These are phyloP conservation scores for Labyrinthula sp. DNA, from an alignment of 352 stramenopile species.

Conservation along the genomic window DNA sequence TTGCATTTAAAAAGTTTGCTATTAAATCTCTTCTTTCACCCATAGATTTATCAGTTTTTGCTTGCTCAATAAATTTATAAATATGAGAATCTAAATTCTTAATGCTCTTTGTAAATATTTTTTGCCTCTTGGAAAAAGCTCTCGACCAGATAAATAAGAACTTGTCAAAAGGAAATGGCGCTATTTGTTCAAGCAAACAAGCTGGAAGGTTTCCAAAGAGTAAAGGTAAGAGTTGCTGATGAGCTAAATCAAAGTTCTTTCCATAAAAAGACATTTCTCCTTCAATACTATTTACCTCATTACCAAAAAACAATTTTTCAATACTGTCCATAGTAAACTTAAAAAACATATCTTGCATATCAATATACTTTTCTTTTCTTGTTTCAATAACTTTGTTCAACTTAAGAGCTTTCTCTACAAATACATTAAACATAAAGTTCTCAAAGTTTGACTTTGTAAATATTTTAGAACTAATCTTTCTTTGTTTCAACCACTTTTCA, in stretches of 20 bases:
- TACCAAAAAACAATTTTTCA: slow-evolving; percentile 24
- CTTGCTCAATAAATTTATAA: slow-evolving; percentile 26
- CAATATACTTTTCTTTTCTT: not conserved
- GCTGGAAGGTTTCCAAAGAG: slow-evolving; percentile 7
- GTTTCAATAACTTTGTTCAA: slow-evolving; percentile 22
- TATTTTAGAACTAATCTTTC: slow-evolving; percentile 14
- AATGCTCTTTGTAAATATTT: slow-evolving; percentile 10
- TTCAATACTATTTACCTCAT: slow-evolving; percentile 24
- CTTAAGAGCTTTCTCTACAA: slow-evolving; percentile 2
- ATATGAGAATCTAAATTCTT: slow-evolving; percentile 27
- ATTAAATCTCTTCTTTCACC: slow-evolving; percentile 38
- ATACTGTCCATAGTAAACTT: slow-evolving; percentile 24
- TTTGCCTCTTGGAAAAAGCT: slow-evolving; percentile 5
- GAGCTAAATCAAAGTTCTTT: slow-evolving; percentile 8
- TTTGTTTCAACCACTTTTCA: slow-evolving; percentile 13
- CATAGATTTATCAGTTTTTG: slow-evolving; percentile 12
- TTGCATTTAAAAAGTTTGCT: slow-evolving; percentile 35
- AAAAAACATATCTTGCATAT: slow-evolving; percentile 24
- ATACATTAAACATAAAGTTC: slow-evolving; percentile 22
- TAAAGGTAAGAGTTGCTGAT: slow-evolving; percentile 12
- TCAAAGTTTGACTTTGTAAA: slow-evolving; percentile 26
- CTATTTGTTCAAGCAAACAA: slow-evolving; percentile 4
- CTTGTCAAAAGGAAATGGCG: slow-evolving; percentile 12
- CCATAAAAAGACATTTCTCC: slow-evolving; percentile 2
- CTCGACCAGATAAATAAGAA: slow-evolving; percentile 21